Percentiles rank a stretch among this genome's conserved stretches.
Conservation (phyloP, 108 stramenopile genomes). For the Skeletonema potamos region DNA sequence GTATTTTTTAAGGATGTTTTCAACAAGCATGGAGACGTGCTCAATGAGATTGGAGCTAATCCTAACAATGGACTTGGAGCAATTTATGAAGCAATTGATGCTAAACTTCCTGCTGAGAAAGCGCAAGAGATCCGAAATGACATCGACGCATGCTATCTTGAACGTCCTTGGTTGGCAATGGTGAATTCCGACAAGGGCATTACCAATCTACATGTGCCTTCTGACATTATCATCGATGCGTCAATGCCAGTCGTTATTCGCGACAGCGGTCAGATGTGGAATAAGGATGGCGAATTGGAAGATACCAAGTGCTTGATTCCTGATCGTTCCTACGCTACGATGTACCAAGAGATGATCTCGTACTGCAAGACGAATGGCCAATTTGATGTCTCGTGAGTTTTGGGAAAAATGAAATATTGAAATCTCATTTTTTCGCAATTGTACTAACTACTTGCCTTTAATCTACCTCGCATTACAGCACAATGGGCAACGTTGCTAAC, state of each 20-base stretch:
- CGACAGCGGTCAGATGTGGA: slow-evolving; percentile 95
- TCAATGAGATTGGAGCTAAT: slow-evolving; percentile 87
- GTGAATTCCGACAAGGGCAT: slow-evolving; percentile 91
- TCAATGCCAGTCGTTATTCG: slow-evolving; percentile 91
- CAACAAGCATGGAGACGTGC: slow-evolving; percentile 78
- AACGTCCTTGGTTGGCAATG: slow-evolving; percentile 93
- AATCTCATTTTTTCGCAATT: not conserved
- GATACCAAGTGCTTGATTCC: slow-evolving; percentile 93
- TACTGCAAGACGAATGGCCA: slow-evolving; percentile 88
- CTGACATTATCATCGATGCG: slow-evolving; percentile 90
- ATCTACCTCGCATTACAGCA: slow-evolving; percentile 10
- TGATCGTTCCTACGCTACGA: slow-evolving; percentile 90
- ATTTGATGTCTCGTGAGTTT: slow-evolving; percentile 78
- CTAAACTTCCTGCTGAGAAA: slow-evolving; percentile 55
- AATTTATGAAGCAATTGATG: slow-evolving; percentile 63
- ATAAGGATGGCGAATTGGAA: slow-evolving; percentile 85
- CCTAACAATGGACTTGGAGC: slow-evolving; percentile 87
- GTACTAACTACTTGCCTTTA: not conserved
- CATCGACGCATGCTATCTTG: slow-evolving; percentile 83
- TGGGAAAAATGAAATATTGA: no score
- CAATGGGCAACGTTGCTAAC: slow-evolving; percentile 82
- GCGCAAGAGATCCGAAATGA: slow-evolving; percentile 69
- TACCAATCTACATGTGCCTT: slow-evolving; percentile 83
- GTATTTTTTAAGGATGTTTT: slow-evolving; percentile 89
- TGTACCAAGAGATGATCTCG: slow-evolving; percentile 87